phyloP scores from a whole-genome alignment of 2,329 filamentous ascomycete species.

The Pseudogymnoascus sp. region DNA sequence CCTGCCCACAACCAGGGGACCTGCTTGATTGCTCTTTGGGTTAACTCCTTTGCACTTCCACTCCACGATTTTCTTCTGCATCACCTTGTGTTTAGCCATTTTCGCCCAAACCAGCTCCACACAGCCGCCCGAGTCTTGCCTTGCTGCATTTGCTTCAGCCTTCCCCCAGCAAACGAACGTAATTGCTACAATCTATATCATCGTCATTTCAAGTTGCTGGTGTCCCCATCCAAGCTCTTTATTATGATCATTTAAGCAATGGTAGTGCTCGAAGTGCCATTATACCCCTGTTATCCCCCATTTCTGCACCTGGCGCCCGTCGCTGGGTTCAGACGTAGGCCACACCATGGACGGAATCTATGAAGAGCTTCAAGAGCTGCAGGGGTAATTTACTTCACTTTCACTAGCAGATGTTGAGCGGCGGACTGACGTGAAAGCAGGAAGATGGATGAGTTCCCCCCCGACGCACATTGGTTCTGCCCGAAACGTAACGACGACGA shows the following conservation, averaged over 20 bases:
- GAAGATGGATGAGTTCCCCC: conserved; percentile 17
- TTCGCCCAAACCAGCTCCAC: neutral
- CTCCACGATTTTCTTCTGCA: neutral
- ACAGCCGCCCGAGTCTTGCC: neutral
- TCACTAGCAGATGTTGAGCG: neutral
- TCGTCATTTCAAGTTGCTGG: neutral
- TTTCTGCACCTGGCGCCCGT: neutral
- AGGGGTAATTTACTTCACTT: neutral
- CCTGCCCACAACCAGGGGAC: neutral
- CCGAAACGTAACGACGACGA: conserved; percentile 57
- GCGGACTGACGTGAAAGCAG: neutral
- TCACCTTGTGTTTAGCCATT: neutral
- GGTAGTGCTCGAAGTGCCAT: conserved; percentile 1
- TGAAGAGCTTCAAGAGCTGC: conserved; percentile 3
- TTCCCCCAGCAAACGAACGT: neutral
- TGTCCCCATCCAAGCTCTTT: neutral
- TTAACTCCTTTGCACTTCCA: neutral
- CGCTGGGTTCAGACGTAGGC: conserved; percentile 1
- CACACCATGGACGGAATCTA: conserved; percentile 7
- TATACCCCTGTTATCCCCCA: neutral
- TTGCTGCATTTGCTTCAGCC: neutral
- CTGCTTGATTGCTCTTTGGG: neutral
- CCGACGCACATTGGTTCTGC: conserved; percentile 56
- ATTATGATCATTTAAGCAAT: neutral
- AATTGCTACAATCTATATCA: neutral